These are phyloP conservation scores for Fraxinus cuspidata DNA, from an alignment of 257 asterid species.

Conservation along the genomic window DNA sequence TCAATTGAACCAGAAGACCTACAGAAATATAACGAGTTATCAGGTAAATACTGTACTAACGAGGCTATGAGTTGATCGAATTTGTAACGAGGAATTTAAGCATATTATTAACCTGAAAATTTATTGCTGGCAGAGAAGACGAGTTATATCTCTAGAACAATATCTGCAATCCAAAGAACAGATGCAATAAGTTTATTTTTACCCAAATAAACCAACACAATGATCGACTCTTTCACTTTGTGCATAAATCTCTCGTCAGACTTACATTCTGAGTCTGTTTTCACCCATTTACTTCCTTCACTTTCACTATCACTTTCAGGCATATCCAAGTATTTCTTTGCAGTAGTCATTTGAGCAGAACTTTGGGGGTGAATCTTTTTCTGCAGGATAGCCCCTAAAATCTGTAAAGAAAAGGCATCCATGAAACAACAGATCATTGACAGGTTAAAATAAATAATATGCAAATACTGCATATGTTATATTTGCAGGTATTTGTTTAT, in stretches of 20 bases:
- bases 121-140: constrained; percentile 20
- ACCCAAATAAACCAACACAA: background rate
- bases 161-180: constrained; percentile 47
- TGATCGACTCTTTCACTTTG: background rate
- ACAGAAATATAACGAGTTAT: background rate
- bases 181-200: background rate
- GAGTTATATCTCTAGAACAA: constrained; percentile 75
- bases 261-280: constrained; percentile 88
- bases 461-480: background rate
- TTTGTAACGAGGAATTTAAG: constrained; percentile 4
- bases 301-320: constrained; percentile 37
- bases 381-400: constrained; percentile 64
- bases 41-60: background rate
- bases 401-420: constrained; percentile 36
- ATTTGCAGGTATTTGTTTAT: background rate
- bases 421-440: background rate
- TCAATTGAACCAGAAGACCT: background rate
- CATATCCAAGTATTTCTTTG: constrained; percentile 48
- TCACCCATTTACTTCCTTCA: constrained; percentile 74
- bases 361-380: constrained; percentile 69
- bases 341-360: constrained; percentile 36
- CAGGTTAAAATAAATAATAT: background rate
- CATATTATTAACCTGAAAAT: constrained; percentile 29
- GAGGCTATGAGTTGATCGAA: background rate
- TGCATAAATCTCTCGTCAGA: background rate